A percentile compares a stretch with the other conserved stretches of the same genome.
These are phyloP conservation scores for Saccharomycopsis lassenensis DNA, from an alignment of 805 yeast species.

Conservation along the genomic window DNA sequence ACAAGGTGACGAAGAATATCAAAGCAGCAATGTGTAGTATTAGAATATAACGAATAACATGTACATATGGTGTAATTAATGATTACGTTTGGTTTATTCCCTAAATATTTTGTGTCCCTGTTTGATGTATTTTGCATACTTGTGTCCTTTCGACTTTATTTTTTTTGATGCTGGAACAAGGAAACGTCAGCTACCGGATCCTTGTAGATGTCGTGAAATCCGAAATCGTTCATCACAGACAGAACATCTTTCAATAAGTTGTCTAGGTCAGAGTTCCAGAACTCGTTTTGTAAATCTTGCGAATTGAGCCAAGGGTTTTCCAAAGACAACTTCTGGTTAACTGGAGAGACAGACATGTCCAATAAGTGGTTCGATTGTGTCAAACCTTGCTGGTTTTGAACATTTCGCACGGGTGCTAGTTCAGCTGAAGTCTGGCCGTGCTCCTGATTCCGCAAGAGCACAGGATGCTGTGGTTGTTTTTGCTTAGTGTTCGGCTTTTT, in stretches of 20 bases:
- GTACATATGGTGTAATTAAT: too few species aligned
- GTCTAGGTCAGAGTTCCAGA: slow-evolving; percentile 12
- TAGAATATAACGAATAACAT: too few species aligned
- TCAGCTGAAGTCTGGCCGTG: neutral
- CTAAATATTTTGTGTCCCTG: too few species aligned
- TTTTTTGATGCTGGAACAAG: too few species aligned
- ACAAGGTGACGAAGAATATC: neutral
- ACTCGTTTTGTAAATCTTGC: slow-evolving; percentile 2
- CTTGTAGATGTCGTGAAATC: slow-evolving; percentile 15
- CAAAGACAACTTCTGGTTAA: neutral
- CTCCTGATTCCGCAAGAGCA: too few species aligned
- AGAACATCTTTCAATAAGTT: slow-evolving; percentile 15
- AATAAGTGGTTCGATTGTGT: neutral
- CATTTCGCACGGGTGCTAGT: neutral
- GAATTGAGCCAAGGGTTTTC: neutral
- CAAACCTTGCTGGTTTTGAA: neutral
- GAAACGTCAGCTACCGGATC: too few species aligned
- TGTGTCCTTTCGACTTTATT: too few species aligned
- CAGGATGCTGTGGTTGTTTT: neutral
- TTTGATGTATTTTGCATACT: too few species aligned
- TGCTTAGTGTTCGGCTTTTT: neutral
- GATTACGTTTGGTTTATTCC: too few species aligned
- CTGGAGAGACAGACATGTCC: slow-evolving; percentile 6
- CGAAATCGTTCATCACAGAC: slow-evolving; percentile 18
- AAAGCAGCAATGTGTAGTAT: too few species aligned